Evolutionary conservation across 2,329 filamentous ascomycete genomes (phyloP).

Genomic region (Pleoardoris graminearum): DNA sequence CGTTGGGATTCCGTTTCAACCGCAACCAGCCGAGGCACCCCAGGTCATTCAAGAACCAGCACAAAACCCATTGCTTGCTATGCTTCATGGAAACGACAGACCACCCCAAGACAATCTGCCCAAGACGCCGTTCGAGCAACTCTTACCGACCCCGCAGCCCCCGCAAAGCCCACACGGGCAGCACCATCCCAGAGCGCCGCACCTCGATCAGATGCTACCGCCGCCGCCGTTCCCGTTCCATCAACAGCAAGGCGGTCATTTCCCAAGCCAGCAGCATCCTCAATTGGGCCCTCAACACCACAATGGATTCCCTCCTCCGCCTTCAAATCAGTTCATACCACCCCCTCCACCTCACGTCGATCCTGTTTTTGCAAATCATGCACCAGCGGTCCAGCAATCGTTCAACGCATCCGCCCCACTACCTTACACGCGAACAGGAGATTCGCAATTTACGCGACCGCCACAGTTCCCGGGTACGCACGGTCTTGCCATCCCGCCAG

Average conservation of each 20-base stretch:
- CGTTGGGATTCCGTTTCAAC: conserved; percentile 38
- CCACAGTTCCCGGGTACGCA: conserved; percentile 43
- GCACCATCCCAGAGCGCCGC: conserved; percentile 58
- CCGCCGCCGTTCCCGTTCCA: conserved; percentile 55
- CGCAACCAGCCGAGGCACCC: conserved; percentile 41
- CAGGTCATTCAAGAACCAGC: conserved; percentile 33
- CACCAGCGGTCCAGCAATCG: conserved; percentile 28
- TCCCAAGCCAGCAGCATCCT: conserved; percentile 34
- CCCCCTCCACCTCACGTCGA: conserved; percentile 22
- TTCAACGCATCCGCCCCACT: conserved; percentile 38
- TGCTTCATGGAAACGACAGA: conserved; percentile 49
- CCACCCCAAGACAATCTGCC: conserved; percentile 24
- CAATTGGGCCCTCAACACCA: conserved; percentile 21
- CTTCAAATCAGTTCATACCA: conserved; percentile 26
- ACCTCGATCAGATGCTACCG: conserved; percentile 52
- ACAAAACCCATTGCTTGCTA: conserved; percentile 57
- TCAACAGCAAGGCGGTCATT: conserved; percentile 41
- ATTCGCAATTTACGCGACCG: conserved; percentile 47
- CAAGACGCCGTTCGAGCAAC: conserved; percentile 59
- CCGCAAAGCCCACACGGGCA: conserved; percentile 60
- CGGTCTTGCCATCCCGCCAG: conserved; percentile 56
- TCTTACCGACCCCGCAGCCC: conserved; percentile 54
- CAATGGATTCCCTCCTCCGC: conserved; percentile 27
- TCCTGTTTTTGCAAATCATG: conserved; percentile 20
- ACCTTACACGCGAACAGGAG: conserved; percentile 51